Conservation (phyloP, 169 alveolate species). For the Cryptosporidium tyzzeri region DNA sequence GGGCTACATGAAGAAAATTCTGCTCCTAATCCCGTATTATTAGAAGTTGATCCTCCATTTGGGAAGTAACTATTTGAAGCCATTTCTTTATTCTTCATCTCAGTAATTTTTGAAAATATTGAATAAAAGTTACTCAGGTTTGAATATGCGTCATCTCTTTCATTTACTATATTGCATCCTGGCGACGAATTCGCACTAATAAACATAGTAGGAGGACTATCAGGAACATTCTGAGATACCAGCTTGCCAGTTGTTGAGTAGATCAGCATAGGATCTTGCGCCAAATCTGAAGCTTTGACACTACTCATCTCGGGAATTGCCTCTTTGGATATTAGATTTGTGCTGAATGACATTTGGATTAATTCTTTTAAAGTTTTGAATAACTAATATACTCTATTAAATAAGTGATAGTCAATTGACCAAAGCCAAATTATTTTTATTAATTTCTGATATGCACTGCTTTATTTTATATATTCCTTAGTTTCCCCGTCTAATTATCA, state of each 20-base stretch:
- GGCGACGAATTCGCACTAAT: constrained; percentile 69
- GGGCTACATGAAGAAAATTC: background rate
- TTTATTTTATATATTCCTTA: background rate
- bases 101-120: constrained; percentile 15
- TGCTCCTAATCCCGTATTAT: background rate
- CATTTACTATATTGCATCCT: constrained; percentile 12
- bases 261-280: constrained; percentile 3
- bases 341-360: constrained; percentile 15
- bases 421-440: background rate
- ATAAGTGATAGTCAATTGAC: background rate
- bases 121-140: constrained; percentile 33
- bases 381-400: background rate
- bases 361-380: background rate
- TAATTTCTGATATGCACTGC: background rate
- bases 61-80: background rate
- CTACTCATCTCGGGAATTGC: background rate
- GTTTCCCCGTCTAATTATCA: background rate
- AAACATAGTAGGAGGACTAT: constrained; percentile 67
- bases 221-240: constrained; percentile 49
- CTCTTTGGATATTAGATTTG: constrained; percentile 9
- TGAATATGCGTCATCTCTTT: constrained; percentile 33
- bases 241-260: constrained; percentile 11
- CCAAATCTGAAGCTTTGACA: background rate
- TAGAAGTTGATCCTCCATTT: background rate
- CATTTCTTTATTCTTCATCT: constrained; percentile 25